Evolutionary conservation across 495 filamentous ascomycete species (phyloP), one percentile per base, ranked within the genome.

Genomic region (Talaromyces nanjingensis): DNA sequence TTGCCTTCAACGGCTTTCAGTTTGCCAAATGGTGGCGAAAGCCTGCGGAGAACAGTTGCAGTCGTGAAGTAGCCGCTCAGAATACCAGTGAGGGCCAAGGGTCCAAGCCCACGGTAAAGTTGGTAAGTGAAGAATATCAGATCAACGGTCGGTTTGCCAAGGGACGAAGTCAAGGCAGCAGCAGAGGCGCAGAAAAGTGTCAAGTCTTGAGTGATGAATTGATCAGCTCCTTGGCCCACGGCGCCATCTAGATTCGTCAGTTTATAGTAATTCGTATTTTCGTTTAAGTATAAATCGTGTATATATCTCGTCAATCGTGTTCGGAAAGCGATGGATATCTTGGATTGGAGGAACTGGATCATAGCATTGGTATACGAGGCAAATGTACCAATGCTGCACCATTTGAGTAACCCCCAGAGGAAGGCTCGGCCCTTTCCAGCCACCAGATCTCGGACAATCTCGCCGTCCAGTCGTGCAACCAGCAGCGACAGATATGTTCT

Each of bases 341-440:
- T 99, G 57, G 91, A 91, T 72, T 99, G 93, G 61, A 99, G 84
- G 76, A 92, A 99, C 75, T 97, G 97, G 76, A 99, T 98, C 88
- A 92, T 93, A 42, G 92, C 91, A 72, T 97, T 97, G 42, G 91
- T 96, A 71, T 96, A 96, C 1, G 91, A 92, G 18, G 90, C 91
- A 67, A 96, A 84, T 52, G 80, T 83, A 52, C 84, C 84, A 54
- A 91, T 85, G 24, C 86, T 86, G 65, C 86, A 83, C 88, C 89
- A 91, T 75, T 97, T 97, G 57, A 88, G 70, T 62, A 99, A 87
- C 24, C 96, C 96, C 88, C 87, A 91, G 24, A 92, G 78, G 73
- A 99, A 99, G 9, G 84, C 79, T 63, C 83, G 90, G 11, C 94
- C 92, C 73, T 97, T 96, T 14, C 93, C 96, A 9, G 92, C 92